These are phyloP conservation scores for Camellia lanceoleosa DNA, from an alignment of 148 eudicot species.

Conservation along the genomic window DNA sequence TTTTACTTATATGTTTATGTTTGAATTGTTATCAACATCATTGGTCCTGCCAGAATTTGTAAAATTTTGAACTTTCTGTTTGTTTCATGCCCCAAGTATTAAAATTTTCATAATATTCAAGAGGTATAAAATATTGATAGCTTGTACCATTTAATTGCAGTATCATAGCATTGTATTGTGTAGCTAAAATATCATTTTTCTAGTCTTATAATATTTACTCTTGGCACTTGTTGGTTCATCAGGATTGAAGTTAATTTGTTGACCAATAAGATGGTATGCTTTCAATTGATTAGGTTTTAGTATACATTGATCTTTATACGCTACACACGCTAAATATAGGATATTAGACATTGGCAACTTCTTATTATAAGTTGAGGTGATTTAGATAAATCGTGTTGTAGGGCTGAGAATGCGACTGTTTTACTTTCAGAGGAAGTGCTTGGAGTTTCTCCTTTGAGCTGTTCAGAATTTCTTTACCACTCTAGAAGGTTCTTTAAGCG, in stretches of 20 bases:
- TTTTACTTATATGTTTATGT: not conserved
- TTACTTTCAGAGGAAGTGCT: not conserved
- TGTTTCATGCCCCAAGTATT: not conserved
- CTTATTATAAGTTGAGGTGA: not conserved
- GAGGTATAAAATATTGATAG: not conserved
- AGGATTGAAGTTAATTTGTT: not conserved
- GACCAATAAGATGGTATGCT: not conserved
- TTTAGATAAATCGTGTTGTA: not conserved
- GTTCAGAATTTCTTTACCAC: not conserved
- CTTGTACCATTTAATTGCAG: not conserved
- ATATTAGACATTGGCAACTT: not conserved
- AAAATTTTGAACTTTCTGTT: not conserved
- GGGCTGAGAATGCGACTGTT: not conserved
- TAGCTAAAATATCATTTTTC: not conserved
- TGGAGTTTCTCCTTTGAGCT: not conserved
- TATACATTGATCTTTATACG: not conserved
- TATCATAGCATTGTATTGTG: not conserved
- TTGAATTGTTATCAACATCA: not conserved
- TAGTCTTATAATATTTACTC: not conserved
- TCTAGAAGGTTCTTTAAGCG: not conserved
- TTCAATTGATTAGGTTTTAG: not conserved
- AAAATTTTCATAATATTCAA: not conserved
- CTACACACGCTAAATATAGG: not conserved
- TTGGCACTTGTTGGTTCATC: not conserved
- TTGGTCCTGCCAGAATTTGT: not conserved